Evolutionary conservation across 495 filamentous ascomycete genomes (phyloP), one percentile per base, ranked within the genome.

Genomic region (Aspergillus bertholletiae): DNA sequence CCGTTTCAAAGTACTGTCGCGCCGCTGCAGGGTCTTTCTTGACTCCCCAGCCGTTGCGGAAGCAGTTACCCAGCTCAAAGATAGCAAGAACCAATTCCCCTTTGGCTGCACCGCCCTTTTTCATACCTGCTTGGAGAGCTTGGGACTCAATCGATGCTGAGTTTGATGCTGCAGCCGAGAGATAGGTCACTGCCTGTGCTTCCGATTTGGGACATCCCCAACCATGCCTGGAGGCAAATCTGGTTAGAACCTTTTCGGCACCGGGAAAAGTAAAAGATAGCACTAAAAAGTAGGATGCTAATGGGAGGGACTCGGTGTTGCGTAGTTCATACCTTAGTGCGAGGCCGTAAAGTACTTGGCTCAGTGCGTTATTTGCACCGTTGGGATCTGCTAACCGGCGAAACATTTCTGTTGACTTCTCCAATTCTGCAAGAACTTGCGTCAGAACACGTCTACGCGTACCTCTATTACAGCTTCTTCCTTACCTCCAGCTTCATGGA

Each of bases 41-140:
- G 35, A 96, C 87, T 46, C 94, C 94, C 95, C 94, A 97, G 23
- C 92, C 94, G 71, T 97, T 85, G 39, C 95, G 88, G 76, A 96
- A 97, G 66, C 88, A 96, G 73, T 97, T 97, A 26, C 88, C 94
- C 17, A 82, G 68, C 59, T 99, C 94, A 67, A 92, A 97, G 51
- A 99, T 96, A 13, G 94, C 94, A 27, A 97, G 86, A n/a, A 96
- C 88, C 48, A 99, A 83, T 73, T 99, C 95, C 39, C 94, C 93
- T 72, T 99, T 99, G 32, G 93, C 94, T 28, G 88, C 84, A 49
- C 95, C 94, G 40, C 94, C 94, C 69, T 93, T 95, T 74, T 92
- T 94, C 69, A 92, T 80, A 5, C 93, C 92, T 15, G 92, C 87
- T 53, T 83, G 73, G 21, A 97, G 82, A 9, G 94, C 94, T 54